A percentile compares a stretch with the other conserved stretches of the same genome.
These are phyloP conservation scores for Chaetomiaceae sp. DNA, from an alignment of 2,329 filamentous ascomycete genomes.

Conservation along the genomic window DNA sequence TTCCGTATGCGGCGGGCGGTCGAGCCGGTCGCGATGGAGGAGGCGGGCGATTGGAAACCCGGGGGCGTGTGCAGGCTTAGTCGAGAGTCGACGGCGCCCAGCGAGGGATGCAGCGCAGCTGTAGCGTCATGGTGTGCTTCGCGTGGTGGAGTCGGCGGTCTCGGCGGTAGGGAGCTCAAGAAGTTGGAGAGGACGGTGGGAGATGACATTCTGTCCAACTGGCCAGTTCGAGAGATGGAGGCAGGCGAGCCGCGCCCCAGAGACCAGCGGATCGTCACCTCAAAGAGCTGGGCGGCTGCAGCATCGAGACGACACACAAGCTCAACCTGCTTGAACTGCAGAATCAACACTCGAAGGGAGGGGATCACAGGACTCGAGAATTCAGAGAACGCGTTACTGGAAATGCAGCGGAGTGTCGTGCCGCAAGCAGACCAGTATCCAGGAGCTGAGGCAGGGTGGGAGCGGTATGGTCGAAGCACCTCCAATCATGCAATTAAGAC, in stretches of 20 bases:
- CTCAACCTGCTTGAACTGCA: background rate
- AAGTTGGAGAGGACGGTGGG: conserved; percentile 32
- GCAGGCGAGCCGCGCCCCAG: conserved; percentile 10
- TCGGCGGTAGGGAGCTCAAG: conserved; percentile 48
- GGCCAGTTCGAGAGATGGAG: conserved; percentile 2
- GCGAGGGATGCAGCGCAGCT: conserved; percentile 31
- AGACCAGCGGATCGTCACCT: conserved; percentile 18
- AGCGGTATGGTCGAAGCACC: background rate
- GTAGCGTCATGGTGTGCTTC: conserved; percentile 40
- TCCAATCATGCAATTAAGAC: conserved; percentile 16
- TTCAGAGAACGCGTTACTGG: too few relatives aligned
- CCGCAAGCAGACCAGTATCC: too few relatives aligned
- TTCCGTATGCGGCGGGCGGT: conserved; percentile 44
- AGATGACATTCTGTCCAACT: conserved; percentile 34
- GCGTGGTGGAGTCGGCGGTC: conserved; percentile 63
- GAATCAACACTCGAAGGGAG: background rate
- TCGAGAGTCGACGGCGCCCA: conserved; percentile 34
- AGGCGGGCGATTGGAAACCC: conserved; percentile 39
- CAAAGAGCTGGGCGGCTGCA: conserved; percentile 1
- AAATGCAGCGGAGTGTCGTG: too few relatives aligned
- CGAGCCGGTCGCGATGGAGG: conserved; percentile 36
- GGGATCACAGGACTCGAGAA: too few relatives aligned
- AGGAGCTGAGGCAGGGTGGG: too few relatives aligned
- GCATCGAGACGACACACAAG: conserved; percentile 9
- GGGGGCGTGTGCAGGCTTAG: conserved; percentile 48